These are phyloP conservation scores for Dactylis glomerata DNA, from an alignment of 176 grass and related monocot genomes.

Conservation along the genomic window DNA sequence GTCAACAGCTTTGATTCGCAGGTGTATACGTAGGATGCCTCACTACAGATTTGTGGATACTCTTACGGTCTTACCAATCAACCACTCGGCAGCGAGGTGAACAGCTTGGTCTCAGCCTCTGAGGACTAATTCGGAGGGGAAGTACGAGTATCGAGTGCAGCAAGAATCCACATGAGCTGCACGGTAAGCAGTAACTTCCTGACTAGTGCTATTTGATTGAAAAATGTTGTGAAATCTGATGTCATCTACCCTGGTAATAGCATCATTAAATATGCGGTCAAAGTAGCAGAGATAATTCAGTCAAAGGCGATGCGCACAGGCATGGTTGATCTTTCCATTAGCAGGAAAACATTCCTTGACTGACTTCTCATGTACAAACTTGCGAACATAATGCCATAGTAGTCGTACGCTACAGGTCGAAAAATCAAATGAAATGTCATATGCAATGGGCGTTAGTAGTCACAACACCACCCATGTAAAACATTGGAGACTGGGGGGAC, in stretches of 20 bases:
- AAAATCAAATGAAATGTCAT: neutral
- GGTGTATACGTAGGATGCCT: neutral
- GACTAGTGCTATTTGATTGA: neutral
- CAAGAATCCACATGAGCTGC: neutral
- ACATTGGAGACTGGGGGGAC: too few relatives aligned
- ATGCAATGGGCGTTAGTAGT: neutral
- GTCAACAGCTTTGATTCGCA: neutral
- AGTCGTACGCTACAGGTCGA: too few relatives aligned
- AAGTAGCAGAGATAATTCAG: neutral
- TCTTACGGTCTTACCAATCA: neutral
- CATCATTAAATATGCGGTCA: neutral
- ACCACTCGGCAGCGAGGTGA: neutral
- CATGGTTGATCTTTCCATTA: neutral
- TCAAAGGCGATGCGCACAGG: neutral
- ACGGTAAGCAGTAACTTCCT: neutral
- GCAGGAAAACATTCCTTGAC: neutral
- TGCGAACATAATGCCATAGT: neutral
- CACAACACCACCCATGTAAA: neutral
- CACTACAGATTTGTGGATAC: neutral
- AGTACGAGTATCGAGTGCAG: neutral
- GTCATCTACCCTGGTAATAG: neutral
- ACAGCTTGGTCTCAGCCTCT: too few relatives aligned
- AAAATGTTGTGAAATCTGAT: neutral
- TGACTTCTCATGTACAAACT: neutral
- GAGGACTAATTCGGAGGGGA: neutral